Evolutionary conservation across 2,329 filamentous ascomycete species (phyloP).

Genomic region (Nemania diffusa): DNA sequence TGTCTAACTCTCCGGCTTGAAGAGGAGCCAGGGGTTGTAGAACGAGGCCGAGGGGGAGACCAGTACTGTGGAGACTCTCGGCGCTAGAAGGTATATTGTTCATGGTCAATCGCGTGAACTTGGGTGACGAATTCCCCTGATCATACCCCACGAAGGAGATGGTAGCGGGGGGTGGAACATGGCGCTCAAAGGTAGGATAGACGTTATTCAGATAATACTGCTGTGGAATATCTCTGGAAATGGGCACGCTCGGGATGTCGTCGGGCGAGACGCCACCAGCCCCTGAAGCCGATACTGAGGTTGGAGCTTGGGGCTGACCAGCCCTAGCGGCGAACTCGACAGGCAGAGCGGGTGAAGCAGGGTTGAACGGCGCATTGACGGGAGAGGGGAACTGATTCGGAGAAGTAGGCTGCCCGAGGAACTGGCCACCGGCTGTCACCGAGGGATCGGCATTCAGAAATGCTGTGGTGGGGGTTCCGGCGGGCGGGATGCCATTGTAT

Average conservation of each 20-base stretch:
- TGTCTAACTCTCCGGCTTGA: conserved; percentile 83
- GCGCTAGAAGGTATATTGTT: conserved; percentile 89
- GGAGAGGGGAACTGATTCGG: conserved; percentile 67
- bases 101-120: conserved; percentile 88
- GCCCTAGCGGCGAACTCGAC: conserved; percentile 60
- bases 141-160: conserved; percentile 94
- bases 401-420: conserved; percentile 52
- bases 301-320: conserved; percentile 52
- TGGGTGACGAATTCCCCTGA: conserved; percentile 95
- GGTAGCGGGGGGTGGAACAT: conserved; percentile 87
- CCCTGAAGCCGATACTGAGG: conserved; percentile 68
- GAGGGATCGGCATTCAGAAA: conserved; percentile 68
- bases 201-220: conserved; percentile 87
- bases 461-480: conserved; percentile 63
- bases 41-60: conserved; percentile 85
- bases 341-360: conserved; percentile 54
- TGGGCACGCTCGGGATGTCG: conserved; percentile 90
- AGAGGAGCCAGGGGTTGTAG: conserved; percentile 87
- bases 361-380: conserved; percentile 63
- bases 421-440: conserved; percentile 58
- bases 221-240: conserved; percentile 83
- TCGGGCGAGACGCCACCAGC: conserved; percentile 86
- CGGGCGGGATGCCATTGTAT: conserved; percentile 74
- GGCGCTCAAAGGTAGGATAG: conserved; percentile 95
- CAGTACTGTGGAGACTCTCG: conserved; percentile 83